phyloP scores from a whole-genome alignment of 2,329 filamentous ascomycete species.

The Aspergillus sp. region DNA sequence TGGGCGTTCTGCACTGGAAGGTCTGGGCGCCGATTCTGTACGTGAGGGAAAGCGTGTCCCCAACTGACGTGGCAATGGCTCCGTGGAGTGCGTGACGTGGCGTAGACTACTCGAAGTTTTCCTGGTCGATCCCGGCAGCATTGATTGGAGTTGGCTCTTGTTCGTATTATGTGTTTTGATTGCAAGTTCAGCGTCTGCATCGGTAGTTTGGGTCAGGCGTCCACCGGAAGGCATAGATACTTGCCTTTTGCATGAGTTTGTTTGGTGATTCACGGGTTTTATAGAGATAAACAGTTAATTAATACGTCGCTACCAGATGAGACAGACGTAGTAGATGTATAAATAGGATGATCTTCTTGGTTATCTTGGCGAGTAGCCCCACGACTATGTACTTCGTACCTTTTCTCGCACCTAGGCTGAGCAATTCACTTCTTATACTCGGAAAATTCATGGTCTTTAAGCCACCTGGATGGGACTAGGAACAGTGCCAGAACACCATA shows the following conservation, averaged over 20 bases:
- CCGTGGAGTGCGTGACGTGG: conserved; percentile 7
- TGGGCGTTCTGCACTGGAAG: conserved; percentile 83
- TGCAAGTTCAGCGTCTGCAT: conserved; percentile 21
- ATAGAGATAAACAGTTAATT: neutral
- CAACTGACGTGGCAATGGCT: conserved; percentile 14
- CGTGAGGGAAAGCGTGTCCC: conserved; percentile 26
- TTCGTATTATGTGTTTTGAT: conserved; percentile 4
- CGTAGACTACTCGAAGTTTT: conserved; percentile 1
- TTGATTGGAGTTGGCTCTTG: conserved; percentile 3
- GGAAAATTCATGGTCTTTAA: no score
- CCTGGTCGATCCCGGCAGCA: neutral
- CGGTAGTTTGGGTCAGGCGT: conserved; percentile 14
- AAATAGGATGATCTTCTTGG: no score
- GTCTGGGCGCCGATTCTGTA: conserved; percentile 82
- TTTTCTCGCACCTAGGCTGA: no score
- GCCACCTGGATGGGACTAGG: no score
- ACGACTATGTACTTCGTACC: no score
- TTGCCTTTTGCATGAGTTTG: neutral
- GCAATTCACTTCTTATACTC: no score
- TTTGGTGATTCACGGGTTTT: neutral
- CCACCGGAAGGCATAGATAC: neutral
- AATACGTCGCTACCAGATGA: neutral
- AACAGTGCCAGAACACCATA: no score
- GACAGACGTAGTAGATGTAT: no score
- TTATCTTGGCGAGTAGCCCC: no score